Conservation (phyloP, 345 rosid species). For the Noccaea bulbosa region DNA sequence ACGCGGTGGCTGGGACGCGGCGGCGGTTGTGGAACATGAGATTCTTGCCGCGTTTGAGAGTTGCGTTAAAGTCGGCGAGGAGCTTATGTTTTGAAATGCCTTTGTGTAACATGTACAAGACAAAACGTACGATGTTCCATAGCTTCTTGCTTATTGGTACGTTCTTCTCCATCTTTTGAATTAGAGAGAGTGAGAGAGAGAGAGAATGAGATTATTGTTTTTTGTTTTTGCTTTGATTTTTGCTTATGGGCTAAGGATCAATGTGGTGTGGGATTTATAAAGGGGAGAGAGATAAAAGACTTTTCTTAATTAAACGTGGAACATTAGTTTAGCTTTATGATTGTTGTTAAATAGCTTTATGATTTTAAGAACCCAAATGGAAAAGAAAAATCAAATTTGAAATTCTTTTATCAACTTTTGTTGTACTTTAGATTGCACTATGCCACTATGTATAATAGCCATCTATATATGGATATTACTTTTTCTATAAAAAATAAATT, state of each 20-base stretch:
- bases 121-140: slow-evolving; percentile 64
- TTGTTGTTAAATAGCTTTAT: slow-evolving; percentile 35
- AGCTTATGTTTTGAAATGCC: slow-evolving; percentile 68
- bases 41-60: slow-evolving; percentile 84
- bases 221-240: slow-evolving; percentile 26
- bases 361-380: slow-evolving; percentile 6
- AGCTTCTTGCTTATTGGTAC: slow-evolving; percentile 60
- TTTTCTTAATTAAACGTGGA: slow-evolving; percentile 43
- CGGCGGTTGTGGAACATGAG: slow-evolving; percentile 66
- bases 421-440: slow-evolving; percentile 47
- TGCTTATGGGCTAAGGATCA: slow-evolving; percentile 43
- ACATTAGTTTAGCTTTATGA: slow-evolving; percentile 19
- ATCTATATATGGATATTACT: slow-evolving; percentile 39
- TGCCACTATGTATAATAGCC: slow-evolving; percentile 41
- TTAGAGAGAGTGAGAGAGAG: slow-evolving; percentile 31
- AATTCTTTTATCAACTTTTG: slow-evolving; percentile 30
- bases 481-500: slow-evolving; percentile 15
- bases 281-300: slow-evolving; percentile 21
- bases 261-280: slow-evolving; percentile 44
- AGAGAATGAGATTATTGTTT: slow-evolving; percentile 18
- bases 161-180: slow-evolving; percentile 49
- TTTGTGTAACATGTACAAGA: slow-evolving; percentile 70
- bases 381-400: slow-evolving; percentile 25
- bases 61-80: slow-evolving; percentile 67
- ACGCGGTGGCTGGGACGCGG: slow-evolving; percentile 33